These are phyloP conservation scores for Starmera dryadoides DNA, from an alignment of 805 yeast genomes.

Conservation along the genomic window DNA sequence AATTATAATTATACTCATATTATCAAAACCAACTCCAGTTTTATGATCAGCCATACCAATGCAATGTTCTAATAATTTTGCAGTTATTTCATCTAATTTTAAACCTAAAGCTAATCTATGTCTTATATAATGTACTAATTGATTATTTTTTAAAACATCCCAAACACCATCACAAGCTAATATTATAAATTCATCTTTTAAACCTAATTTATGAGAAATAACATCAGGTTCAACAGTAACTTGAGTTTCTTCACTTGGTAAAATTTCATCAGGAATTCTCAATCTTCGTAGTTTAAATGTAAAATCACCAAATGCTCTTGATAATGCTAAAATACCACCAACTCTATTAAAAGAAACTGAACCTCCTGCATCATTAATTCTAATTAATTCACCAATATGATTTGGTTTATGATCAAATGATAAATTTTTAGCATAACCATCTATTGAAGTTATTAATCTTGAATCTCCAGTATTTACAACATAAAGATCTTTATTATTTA, in stretches of 20 bases:
- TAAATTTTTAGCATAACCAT: slow-evolving; percentile 49
- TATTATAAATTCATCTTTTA: slow-evolving; percentile 57
- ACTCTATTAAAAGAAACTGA: slow-evolving; percentile 90
- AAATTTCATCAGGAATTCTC: neutral
- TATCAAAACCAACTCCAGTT: slow-evolving; percentile 78
- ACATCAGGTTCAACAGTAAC: slow-evolving; percentile 79
- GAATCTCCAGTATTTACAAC: slow-evolving; percentile 78
- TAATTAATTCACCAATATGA: slow-evolving; percentile 86
- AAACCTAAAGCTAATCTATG: slow-evolving; percentile 51
- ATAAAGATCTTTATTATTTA: slow-evolving; percentile 37
- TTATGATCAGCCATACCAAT: slow-evolving; percentile 63
- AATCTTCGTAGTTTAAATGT: slow-evolving; percentile 33
- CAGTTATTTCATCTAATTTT: slow-evolving; percentile 50
- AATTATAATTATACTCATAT: slow-evolving; percentile 69
- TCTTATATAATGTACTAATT: slow-evolving; percentile 46
- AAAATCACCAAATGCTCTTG: slow-evolving; percentile 86
- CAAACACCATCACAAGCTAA: slow-evolving; percentile 82
- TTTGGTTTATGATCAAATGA: slow-evolving; percentile 90
- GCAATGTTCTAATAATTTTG: slow-evolving; percentile 55
- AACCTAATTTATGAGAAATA: slow-evolving; percentile 41
- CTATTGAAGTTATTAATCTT: slow-evolving; percentile 45
- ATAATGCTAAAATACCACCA: slow-evolving; percentile 88
- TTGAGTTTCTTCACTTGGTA: slow-evolving; percentile 58
- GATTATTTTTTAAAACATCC: slow-evolving; percentile 60
- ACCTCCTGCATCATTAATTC: slow-evolving; percentile 93